Percentiles rank a stretch among this genome's conserved stretches.
Evolutionary conservation across 2,329 filamentous ascomycete species (phyloP).

Genomic region (Colletotrichum sp.): DNA sequence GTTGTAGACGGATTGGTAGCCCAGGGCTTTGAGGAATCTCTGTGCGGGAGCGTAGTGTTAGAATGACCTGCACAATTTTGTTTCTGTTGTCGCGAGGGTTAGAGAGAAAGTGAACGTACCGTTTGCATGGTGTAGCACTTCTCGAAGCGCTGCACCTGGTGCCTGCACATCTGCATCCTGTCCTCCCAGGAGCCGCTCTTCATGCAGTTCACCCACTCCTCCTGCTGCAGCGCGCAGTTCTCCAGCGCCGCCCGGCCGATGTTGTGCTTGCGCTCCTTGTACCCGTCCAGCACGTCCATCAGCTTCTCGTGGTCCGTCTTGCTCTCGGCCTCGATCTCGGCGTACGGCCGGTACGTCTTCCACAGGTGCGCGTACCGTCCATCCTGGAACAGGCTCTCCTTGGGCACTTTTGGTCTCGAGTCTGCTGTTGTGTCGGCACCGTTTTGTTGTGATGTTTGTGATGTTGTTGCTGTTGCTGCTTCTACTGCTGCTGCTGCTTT

Average conservation of each 20-base stretch:
- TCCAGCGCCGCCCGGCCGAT: conserved; percentile 86
- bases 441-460: neutral
- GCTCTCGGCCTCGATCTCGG: conserved; percentile 69
- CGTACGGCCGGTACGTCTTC: conserved; percentile 84
- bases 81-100: neutral
- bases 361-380: conserved; percentile 83
- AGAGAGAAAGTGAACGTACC: conserved; percentile 41
- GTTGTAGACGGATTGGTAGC: conserved; percentile 76
- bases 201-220: conserved; percentile 85
- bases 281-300: conserved; percentile 79
- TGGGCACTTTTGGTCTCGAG: conserved; percentile 42
- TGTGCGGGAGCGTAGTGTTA: conserved; percentile 33
- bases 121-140: conserved; percentile 89
- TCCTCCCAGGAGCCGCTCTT: conserved; percentile 70
- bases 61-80: neutral
- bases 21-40: conserved; percentile 89
- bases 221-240: conserved; percentile 89
- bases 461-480: conserved; percentile 15
- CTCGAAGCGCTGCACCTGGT: conserved; percentile 79
- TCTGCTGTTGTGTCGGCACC: neutral
- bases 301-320: conserved; percentile 83
- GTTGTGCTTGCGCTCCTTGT: conserved; percentile 79
- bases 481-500: conserved; percentile 21
- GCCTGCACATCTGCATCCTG: conserved; percentile 79
- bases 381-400: conserved; percentile 60